A percentile compares a stretch with the other conserved stretches of the same genome.
These are phyloP conservation scores for Hapsidospora chrysogenum DNA, from an alignment of 495 filamentous ascomycete species.

Conservation along the genomic window DNA sequence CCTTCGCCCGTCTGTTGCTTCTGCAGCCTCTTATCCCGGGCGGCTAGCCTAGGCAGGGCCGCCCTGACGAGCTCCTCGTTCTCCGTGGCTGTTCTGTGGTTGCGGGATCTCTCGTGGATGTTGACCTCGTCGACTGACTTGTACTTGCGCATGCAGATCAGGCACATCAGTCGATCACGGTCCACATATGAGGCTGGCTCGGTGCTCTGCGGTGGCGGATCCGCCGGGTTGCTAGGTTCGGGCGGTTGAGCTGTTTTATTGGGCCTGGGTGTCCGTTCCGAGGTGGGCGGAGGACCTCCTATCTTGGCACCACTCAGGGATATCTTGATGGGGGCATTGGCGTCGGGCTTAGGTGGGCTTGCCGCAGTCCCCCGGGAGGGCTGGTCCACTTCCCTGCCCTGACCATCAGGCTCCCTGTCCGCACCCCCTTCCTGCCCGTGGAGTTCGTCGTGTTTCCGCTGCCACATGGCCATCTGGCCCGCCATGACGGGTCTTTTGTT, in stretches of 20 bases:
- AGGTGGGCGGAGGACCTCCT: not conserved
- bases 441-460: conserved; percentile 69
- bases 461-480: conserved; percentile 74
- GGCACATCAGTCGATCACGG: conserved; percentile 15
- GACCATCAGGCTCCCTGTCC: conserved; percentile 2
- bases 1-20: conserved; percentile 3
- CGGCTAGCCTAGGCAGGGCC: conserved; percentile 13
- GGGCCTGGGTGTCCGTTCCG: not conserved
- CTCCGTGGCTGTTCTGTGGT: conserved; percentile 13
- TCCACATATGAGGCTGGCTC: conserved; percentile 15
- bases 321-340: conserved; percentile 2
- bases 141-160: conserved; percentile 15
- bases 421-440: conserved; percentile 34
- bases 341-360: not conserved
- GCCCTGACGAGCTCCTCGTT: conserved; percentile 14
- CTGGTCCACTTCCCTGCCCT: conserved; percentile 6
- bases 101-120: conserved; percentile 13
- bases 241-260: too few species aligned
- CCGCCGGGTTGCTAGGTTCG: conserved; percentile 25
- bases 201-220: conserved; percentile 3
- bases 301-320: conserved; percentile 3
- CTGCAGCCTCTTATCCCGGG: conserved; percentile 6
- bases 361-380: conserved; percentile 9
- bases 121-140: conserved; percentile 7
- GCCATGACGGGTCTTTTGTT: conserved; percentile 38